Evolutionary conservation across 306 rosid species (phyloP).

Genomic region (Glycine tomentella): DNA sequence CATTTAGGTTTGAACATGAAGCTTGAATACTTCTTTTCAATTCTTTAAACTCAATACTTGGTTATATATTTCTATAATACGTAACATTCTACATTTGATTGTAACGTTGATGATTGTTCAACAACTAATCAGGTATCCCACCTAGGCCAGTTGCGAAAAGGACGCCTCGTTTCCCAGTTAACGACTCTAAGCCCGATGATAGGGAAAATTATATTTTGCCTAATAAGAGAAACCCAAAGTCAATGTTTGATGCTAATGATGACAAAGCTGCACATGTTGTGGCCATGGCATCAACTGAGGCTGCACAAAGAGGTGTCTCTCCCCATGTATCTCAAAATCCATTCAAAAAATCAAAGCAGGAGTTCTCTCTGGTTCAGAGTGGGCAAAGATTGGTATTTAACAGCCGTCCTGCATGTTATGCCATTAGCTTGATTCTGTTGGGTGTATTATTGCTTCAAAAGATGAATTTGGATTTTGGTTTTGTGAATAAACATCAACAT

Average conservation of each 20-base stretch:
- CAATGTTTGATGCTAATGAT: slow-evolving; percentile 46
- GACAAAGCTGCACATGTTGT: slow-evolving; percentile 68
- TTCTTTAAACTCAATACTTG: no score
- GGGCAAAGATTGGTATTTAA: slow-evolving; percentile 60
- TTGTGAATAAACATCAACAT: slow-evolving; percentile 46
- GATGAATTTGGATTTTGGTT: slow-evolving; percentile 36
- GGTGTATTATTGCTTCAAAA: background rate
- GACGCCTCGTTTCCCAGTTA: no score
- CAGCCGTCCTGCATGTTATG: slow-evolving; percentile 15
- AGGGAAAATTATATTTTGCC: background rate
- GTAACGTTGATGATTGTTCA: no score
- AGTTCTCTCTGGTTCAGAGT: slow-evolving; percentile 58
- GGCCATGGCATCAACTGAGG: slow-evolving; percentile 69
- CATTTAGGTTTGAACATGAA: no score
- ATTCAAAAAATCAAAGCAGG: slow-evolving; percentile 54
- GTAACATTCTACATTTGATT: no score
- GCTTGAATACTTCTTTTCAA: no score
- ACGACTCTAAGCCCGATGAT: no score
- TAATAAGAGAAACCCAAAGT: slow-evolving; percentile 56
- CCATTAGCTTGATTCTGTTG: background rate
- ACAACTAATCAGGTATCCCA: no score
- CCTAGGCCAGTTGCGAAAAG: no score
- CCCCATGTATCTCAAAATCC: slow-evolving; percentile 62
- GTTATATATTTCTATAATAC: no score
- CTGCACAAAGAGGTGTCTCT: slow-evolving; percentile 74